A percentile compares a stretch with the other conserved stretches of the same genome.
phyloP scores from a whole-genome alignment of 2,329 filamentous ascomycete genomes.

The Diaporthe destruens region DNA sequence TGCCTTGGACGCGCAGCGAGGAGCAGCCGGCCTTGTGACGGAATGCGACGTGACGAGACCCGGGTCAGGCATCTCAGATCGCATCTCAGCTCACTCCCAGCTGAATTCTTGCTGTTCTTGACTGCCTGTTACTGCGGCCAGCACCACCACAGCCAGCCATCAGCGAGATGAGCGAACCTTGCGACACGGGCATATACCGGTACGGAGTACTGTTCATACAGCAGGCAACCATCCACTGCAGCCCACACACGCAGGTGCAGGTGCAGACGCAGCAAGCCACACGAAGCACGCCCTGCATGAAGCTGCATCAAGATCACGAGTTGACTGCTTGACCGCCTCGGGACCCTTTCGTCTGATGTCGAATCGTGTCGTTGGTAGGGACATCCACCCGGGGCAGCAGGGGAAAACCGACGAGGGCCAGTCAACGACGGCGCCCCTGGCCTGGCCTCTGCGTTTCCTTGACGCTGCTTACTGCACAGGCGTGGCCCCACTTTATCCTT shows the following conservation, averaged over 20 bases:
- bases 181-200: neutral
- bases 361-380: conserved; percentile 29
- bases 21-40: conserved; percentile 12
- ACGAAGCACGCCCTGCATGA: neutral
- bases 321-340: conserved; percentile 32
- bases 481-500: conserved; percentile 31
- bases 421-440: conserved; percentile 28
- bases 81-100: neutral
- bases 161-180: conserved; percentile 14
- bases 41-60: conserved; percentile 29
- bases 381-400: conserved; percentile 26
- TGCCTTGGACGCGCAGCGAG: conserved; percentile 9
- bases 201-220: too few relatives aligned
- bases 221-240: neutral
- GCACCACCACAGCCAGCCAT: neutral
- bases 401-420: conserved; percentile 23
- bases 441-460: neutral
- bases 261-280: neutral
- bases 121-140: neutral
- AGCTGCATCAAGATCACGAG: conserved; percentile 26
- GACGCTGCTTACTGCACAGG: neutral
- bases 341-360: conserved; percentile 21
- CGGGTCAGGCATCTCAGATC: neutral
- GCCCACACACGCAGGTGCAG: neutral
- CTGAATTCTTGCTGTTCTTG: too few relatives aligned